Evolutionary conservation across 1,284 basidiomycete species (phyloP), one percentile per base, ranked within the genome.

Genomic region (Kalmanozyma brasiliensis): DNA sequence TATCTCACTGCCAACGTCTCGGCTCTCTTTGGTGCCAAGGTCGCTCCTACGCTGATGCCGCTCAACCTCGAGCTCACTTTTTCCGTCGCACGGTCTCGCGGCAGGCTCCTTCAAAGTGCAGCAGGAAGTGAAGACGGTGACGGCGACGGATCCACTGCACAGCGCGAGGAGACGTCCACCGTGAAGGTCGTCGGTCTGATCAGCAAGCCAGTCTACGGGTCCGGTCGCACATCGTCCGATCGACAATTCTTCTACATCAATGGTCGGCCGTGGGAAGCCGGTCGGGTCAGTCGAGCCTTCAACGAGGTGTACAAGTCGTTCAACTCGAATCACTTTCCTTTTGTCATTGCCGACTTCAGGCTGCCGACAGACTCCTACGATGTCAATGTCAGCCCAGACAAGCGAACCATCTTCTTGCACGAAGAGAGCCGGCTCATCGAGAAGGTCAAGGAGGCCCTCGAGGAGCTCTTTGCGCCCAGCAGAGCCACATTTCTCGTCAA

Each of bases 351-450:
- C 1, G 89, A 97, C 82, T 90, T 98, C 68, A 84, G 88, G 20
- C 82, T 97, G 6, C 91, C 92, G 0, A 88, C 89, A 26, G 92
- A 91, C 62, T 86, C 89, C 1, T 93, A 91, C 76, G 96, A 99
- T 79, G 89, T 98, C 80, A 99, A 98, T 75, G 91, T 98, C 63
- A 93, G 90, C 71, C 95, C 96, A 0, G 96, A 98, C 84, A 99
- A 98, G 81, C 87, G 96, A 6, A 96, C 93, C 0, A 91, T 99
- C 33, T 89, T 97, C 52, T 82, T 98, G 10, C 94, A 98, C 78
- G 90, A 90, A 80, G 96, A 99, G 81, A 86, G 86, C 5, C 90
- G 90, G 59, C 83, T 99, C 7, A 86, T 98, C 1, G 85, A 89
- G 20, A 61, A 48, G 38, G 44, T 60, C 35, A 69, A 89, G 87